Percentiles rank a stretch among this genome's conserved stretches.
Conservation (phyloP, 306 rosid genomes). For the Sesbania bispinosa region DNA sequence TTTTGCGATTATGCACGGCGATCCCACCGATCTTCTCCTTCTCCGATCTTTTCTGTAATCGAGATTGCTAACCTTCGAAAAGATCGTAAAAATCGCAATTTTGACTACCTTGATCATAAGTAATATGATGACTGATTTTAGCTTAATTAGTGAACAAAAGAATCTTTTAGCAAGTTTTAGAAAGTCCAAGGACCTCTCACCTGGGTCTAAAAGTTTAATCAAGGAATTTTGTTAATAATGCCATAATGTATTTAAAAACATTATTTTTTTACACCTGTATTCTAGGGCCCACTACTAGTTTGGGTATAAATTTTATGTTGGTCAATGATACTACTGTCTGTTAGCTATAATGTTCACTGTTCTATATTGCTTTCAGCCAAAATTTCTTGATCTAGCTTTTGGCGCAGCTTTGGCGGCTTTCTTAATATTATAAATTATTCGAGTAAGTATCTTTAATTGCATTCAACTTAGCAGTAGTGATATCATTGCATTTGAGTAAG, state of each 20-base stretch:
- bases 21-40: too few relatives aligned
- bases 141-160: neutral
- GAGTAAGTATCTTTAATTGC: constrained; percentile 57
- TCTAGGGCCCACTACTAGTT: neutral
- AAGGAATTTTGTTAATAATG: neutral
- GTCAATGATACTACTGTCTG: neutral
- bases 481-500: constrained; percentile 19
- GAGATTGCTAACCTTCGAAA: too few relatives aligned
- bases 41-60: too few relatives aligned
- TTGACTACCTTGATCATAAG: too few relatives aligned
- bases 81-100: neutral
- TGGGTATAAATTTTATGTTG: constrained; percentile 9
- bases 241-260: neutral
- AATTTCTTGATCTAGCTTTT: constrained; percentile 85
- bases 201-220: neutral
- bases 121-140: neutral
- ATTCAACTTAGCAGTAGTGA: neutral
- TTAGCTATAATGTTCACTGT: constrained; percentile 25
- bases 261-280: neutral
- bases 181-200: neutral
- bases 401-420: constrained; percentile 91
- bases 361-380: constrained; percentile 71
- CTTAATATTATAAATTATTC: constrained; percentile 77
- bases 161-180: neutral
- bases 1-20: too few relatives aligned